Evolutionary conservation across 1,139 yeast species (phyloP), one percentile per base, ranked within the genome.

Genomic region (Protomyces pachydermus): DNA sequence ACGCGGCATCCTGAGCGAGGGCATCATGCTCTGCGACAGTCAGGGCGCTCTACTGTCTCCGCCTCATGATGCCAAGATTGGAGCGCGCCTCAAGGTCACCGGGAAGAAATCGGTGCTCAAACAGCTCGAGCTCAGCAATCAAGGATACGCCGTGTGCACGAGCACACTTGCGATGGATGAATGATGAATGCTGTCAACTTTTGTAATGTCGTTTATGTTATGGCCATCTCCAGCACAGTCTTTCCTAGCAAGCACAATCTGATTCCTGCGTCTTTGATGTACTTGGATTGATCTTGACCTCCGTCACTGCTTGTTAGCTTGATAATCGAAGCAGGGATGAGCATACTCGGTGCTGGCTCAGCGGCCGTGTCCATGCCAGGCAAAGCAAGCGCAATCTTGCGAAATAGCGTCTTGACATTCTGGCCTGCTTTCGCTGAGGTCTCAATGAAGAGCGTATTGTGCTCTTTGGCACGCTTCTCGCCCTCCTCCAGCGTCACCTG

Each of bases 371-470:
- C 88, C 72, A 88, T 85, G 65, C 93, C 97, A 1, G 98, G 98
- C 69, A 93, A 81, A 65, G 90, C 84, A 73, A 87, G 88, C 12
- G 98, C 98, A 68, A 93, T 88, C 73, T 87, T 88, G 73, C 91
- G 89, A 77, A 93, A 93, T 69, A 93, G 78, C 65, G 85, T 82
- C 76, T 93, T 91, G 64, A 93, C 97, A 72, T 93, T 93, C 74
- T 91, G 88, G 54, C 97, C 97, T 60, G 93, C 93, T 76, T 91
- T 93, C 37, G 98, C 95, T 68, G 96, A 87, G 2, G 98, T 93
- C 74, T 93, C 98, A 74, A 93, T 85, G 74, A 87, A 90, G 72
- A 85, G 82, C 53, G 93, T 91, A 8, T 89, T 91, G 69, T 89
- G 78, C 61, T 82, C 82, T 72, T 89, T 89, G 25, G 95, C 88